Evolutionary conservation across 495 filamentous ascomycete species (phyloP), one percentile per base, ranked within the genome.

Genomic region (Penicillium alfredii): DNA sequence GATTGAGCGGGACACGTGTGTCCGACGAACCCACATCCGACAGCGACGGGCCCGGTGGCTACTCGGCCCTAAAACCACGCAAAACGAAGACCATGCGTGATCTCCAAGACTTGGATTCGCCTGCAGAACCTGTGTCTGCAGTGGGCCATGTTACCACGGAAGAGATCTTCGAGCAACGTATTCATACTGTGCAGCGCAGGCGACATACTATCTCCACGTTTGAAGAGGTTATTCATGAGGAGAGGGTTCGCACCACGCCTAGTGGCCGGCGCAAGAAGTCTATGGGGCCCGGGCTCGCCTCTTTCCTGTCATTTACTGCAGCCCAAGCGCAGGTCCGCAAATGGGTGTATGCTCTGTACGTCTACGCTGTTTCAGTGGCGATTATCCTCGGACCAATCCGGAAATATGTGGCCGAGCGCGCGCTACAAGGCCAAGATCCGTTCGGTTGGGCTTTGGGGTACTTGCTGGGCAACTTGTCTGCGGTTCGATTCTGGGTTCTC

Each of bases 371-470:
- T 22, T 74, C 87, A 8, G 8, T 80, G 9, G 47, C 51, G 3
- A 72, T 86, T 35, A 76, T 88, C 36, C 56, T 92, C n/a, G 56
- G 79, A 1, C 81, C 78, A 2, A 72, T 97, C 30, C 76, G 87
- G 14, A 64, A 60, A 6, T 84, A 87, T 41, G 73, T 97, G 30
- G 56, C 68, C 24, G 59, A 64, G 30, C 64, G 69, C 18, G 88
- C 87, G 12, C 66, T 98, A 3, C 53, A 74, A 15, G 78, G 76
- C 25, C 52, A 76, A 26, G 92, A 98, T 45, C 89, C 92, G 0
- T 74, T 98, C 20, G 85, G 89, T 1, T 98, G 92, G 92, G 89
- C 88, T 0, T 58, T 94, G 3, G 81, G 83, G 2, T 98, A 98
- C 56, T 60, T 96, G 13, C 76, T 97, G 42, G 89, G 93, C 9